Conservation (phyloP, 345 rosid species). For the Salix koriyanagi region DNA sequence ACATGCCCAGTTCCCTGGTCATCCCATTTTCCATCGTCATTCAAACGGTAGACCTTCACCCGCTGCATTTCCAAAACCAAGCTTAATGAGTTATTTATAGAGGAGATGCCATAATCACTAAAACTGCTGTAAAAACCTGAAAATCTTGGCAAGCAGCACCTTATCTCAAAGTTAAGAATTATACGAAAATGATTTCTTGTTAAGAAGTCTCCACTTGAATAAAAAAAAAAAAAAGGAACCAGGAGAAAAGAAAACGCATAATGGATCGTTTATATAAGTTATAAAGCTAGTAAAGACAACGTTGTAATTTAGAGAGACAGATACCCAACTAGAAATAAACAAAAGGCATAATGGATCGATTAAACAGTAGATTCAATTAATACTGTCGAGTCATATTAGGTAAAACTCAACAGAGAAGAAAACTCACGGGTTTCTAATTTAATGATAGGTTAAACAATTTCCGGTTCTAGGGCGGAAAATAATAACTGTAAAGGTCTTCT, state of each 20-base stretch:
- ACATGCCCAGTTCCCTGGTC: conserved; percentile 92
- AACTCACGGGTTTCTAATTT: conserved; percentile 1
- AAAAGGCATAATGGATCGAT: neutral
- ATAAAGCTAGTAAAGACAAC: neutral
- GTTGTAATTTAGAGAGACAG: neutral
- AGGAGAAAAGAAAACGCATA: neutral
- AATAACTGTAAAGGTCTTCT: neutral
- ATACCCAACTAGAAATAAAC: neutral
- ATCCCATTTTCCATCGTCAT: conserved; percentile 86
- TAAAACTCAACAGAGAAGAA: neutral
- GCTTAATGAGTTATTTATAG: neutral
- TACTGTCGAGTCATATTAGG: neutral
- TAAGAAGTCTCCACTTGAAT: neutral
- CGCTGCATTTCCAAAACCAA: conserved; percentile 46
- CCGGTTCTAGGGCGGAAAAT: conserved; percentile 20
- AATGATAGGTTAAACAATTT: neutral
- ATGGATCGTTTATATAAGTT: neutral
- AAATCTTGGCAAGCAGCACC: neutral
- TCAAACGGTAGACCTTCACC: conserved; percentile 75
- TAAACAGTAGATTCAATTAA: conserved; percentile 1
- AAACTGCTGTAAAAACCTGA: neutral
- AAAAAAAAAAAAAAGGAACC: neutral
- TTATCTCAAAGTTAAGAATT: neutral
- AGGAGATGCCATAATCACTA: neutral
- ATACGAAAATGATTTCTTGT: neutral